Conservation (phyloP, 2,329 filamentous ascomycete species). For the Cladophialophora psammophila region DNA sequence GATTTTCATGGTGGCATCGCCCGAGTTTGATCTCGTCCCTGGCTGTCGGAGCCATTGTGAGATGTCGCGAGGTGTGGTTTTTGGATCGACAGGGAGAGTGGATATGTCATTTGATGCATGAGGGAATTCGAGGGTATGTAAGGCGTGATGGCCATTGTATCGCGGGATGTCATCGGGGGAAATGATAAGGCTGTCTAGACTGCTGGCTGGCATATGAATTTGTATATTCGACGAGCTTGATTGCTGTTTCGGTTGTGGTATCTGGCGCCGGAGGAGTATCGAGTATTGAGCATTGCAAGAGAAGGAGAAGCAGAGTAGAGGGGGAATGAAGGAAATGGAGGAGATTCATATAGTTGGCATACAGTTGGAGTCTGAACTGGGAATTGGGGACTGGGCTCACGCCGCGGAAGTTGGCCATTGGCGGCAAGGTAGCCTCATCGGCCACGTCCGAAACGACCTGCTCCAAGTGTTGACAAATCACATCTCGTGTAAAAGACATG, state of each 20-base stretch:
- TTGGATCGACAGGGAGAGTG: slow-evolving; percentile 6
- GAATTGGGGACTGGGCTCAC: not conserved
- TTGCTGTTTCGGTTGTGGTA: not conserved
- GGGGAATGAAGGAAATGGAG: not conserved
- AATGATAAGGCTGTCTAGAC: slow-evolving; percentile 35
- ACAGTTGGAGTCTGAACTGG: no score
- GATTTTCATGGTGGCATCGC: slow-evolving; percentile 30
- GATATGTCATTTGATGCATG: slow-evolving; percentile 11
- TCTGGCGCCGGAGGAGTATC: not conserved
- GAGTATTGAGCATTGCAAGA: not conserved
- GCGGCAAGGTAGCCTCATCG: slow-evolving; percentile 6
- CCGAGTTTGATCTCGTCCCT: not conserved
- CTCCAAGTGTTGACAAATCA: not conserved
- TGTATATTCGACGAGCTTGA: not conserved
- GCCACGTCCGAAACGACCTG: not conserved
- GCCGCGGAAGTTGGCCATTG: not conserved
- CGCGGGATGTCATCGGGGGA: slow-evolving; percentile 27
- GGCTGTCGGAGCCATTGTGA: slow-evolving; percentile 3
- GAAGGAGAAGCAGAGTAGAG: not conserved
- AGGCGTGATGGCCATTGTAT: slow-evolving; percentile 34
- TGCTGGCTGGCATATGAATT: slow-evolving; percentile 18
- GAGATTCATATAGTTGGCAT: not conserved
- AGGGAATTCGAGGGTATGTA: slow-evolving; percentile 30
- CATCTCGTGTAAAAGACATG: not conserved
- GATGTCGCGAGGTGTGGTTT: slow-evolving; percentile 7